These are phyloP conservation scores for Fusarium sp. DNA, from an alignment of 2,329 filamentous ascomycete genomes.

Conservation along the genomic window DNA sequence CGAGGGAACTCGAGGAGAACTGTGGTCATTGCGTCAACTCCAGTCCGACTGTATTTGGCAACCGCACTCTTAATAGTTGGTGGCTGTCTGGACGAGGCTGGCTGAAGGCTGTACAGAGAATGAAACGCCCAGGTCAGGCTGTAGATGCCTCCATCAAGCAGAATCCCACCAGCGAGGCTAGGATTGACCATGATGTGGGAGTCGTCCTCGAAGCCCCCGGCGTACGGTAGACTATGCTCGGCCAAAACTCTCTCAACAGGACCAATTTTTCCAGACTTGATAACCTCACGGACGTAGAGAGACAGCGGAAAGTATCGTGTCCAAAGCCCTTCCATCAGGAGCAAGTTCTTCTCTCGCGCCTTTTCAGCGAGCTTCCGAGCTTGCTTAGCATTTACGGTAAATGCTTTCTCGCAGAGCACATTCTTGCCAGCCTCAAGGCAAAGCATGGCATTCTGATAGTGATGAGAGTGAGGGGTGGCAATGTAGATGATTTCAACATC, in stretches of 20 bases:
- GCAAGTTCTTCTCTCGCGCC: constrained; percentile 75
- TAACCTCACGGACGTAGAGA: constrained; percentile 74
- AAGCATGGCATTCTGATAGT: constrained; percentile 88
- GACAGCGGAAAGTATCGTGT: constrained; percentile 87
- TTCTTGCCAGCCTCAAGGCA: constrained; percentile 83
- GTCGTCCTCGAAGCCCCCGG: constrained; percentile 42
- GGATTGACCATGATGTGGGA: constrained; percentile 78
- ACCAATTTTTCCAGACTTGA: constrained; percentile 63
- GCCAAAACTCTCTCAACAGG: constrained; percentile 66
- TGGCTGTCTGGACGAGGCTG: background rate
- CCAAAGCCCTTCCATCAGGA: constrained; percentile 91
- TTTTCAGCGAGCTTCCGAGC: constrained; percentile 76
- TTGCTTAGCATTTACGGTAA: constrained; percentile 84
- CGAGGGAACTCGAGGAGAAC: constrained; percentile 79
- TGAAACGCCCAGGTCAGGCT: constrained; percentile 76
- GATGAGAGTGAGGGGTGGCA: constrained; percentile 88
- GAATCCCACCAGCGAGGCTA: constrained; percentile 81
- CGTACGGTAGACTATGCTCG: constrained; percentile 7
- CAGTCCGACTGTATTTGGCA: background rate
- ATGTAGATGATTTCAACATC: constrained; percentile 87
- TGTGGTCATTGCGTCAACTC: constrained; percentile 67
- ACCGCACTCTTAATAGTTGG: background rate
- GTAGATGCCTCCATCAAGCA: constrained; percentile 88
- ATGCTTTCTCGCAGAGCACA: constrained; percentile 88
- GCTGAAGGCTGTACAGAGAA: constrained; percentile 3